Base-by-base conservation (phyloP, 2,329 filamentous ascomycete genomes). In the Metarhizium rileyi region DNA sequence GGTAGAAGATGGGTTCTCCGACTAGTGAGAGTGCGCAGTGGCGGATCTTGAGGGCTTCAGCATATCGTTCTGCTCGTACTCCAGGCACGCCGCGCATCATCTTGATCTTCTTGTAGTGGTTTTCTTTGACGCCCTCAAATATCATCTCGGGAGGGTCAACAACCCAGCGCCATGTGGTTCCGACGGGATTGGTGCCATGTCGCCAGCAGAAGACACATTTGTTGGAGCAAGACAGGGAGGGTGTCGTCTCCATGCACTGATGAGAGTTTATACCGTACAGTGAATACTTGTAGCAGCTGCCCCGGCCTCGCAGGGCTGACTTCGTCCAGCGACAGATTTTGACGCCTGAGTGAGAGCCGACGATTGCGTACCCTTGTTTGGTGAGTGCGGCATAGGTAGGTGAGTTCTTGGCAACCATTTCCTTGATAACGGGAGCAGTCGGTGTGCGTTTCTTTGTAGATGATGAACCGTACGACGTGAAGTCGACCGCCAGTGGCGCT, bases 121-220 rank as follows among this genome's bases (percentile, higher is more conserved):
- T 87, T 52, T 84, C 83, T 65, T 94, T 95, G 55, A 95, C 89
- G 45, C 91, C 91, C 35, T 86, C 72, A 63, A 96, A 95, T 58
- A 97, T 95, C 59, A 90, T 67, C 23, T 95, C 86, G 0, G 91
- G 90, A 0, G 88, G 84, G 63, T 97, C 93, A 27, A 96, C 88
- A 46, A 90, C 81, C 91, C 91, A 98, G 53, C 91, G 84, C 91
- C 93, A 97, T 4, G 86, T 95, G 3, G 93, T 97, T 44, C 90
- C 90, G 0, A 97, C 93, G 0, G 91, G 91, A 64, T 97, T 98
- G 0, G 93, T 97, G 48, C 91, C 93, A 63, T 97, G 93, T 6
- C 93, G 84, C 93, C 91, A 98, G 76, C 91, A 98, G 68, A 97
- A 98, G 56, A 98, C 89, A 66, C 93, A 97, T 67, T 98, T 97